Percentiles rank a stretch among this genome's conserved stretches.
phyloP scores from a whole-genome alignment of 2,329 filamentous ascomycete genomes.

The Cytospora leucostoma region DNA sequence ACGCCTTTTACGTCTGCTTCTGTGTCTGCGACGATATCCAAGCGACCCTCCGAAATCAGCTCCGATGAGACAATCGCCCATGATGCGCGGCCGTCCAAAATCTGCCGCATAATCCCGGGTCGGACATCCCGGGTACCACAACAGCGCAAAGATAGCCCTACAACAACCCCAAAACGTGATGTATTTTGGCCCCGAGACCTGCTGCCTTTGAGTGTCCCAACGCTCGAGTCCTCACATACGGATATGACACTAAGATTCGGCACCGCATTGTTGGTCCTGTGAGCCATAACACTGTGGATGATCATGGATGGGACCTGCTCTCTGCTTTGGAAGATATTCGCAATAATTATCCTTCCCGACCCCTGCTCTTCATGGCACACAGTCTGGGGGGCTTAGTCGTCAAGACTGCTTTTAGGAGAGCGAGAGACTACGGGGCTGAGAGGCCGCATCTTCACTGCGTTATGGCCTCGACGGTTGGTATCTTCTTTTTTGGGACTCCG shows the following conservation, averaged over 20 bases:
- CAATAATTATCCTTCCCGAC: slow-evolving; percentile 26
- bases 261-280: slow-evolving; percentile 30
- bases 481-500: slow-evolving; percentile 41
- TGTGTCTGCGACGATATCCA: background rate
- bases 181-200: slow-evolving; percentile 35
- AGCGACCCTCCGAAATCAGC: background rate
- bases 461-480: slow-evolving; percentile 32
- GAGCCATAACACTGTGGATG: slow-evolving; percentile 36
- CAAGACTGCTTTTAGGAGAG: background rate
- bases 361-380: slow-evolving; percentile 37
- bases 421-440: background rate
- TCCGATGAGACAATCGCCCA: background rate
- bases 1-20: background rate
- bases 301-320: slow-evolving; percentile 40
- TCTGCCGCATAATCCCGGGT: background rate
- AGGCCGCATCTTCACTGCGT: slow-evolving; percentile 15
- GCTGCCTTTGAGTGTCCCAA: slow-evolving; percentile 29
- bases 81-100: background rate
- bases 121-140: background rate
- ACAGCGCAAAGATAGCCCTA: background rate
- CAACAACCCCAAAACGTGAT: slow-evolving; percentile 11
- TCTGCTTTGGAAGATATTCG: slow-evolving; percentile 37
- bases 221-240: slow-evolving; percentile 36
- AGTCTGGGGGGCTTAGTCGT: slow-evolving; percentile 40
- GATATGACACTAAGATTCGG: slow-evolving; percentile 36